A percentile compares a stretch with the other conserved stretches of the same genome.
Conservation (phyloP, 306 rosid species). For the Vigna hirtella region DNA sequence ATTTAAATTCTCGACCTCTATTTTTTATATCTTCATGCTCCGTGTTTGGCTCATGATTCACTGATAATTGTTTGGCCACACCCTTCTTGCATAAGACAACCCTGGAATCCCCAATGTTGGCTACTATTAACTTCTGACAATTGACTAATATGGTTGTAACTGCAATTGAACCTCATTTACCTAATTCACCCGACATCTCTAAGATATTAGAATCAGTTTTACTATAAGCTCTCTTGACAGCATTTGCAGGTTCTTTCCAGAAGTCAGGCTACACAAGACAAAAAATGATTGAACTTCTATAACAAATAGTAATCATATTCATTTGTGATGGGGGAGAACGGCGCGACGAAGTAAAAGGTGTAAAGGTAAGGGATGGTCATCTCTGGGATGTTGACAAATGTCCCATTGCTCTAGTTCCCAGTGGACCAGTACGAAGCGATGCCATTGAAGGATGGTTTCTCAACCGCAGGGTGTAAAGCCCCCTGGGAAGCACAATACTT, state of each 20-base stretch:
- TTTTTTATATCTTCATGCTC: conserved; percentile 74
- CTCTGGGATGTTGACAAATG: no score
- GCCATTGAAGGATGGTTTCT: no score
- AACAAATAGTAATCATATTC: conserved; percentile 37
- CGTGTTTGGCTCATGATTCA: conserved; percentile 84
- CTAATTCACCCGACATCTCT: conserved; percentile 78
- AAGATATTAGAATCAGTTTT: conserved; percentile 77
- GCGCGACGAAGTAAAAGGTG: no score
- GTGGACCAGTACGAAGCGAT: no score
- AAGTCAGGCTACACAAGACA: conserved; percentile 68
- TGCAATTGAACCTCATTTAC: conserved; percentile 96
- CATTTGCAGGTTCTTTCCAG: conserved; percentile 75
- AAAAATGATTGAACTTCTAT: conserved; percentile 30
- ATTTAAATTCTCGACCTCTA: conserved; percentile 52
- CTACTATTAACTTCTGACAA: conserved; percentile 84
- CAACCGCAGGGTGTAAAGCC: no score
- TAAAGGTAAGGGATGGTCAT: no score
- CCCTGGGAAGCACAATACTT: no score
- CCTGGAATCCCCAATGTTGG: conserved; percentile 94
- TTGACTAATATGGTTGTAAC: conserved; percentile 91
- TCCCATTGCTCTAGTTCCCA: no score
- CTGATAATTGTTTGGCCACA: conserved; percentile 75
- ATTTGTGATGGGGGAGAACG: neutral
- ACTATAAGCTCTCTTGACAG: conserved; percentile 73
- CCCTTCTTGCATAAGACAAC: conserved; percentile 83